These are phyloP conservation scores for Pinus tabuliformis DNA, from an alignment of 75 land plant species.

Conservation along the genomic window DNA sequence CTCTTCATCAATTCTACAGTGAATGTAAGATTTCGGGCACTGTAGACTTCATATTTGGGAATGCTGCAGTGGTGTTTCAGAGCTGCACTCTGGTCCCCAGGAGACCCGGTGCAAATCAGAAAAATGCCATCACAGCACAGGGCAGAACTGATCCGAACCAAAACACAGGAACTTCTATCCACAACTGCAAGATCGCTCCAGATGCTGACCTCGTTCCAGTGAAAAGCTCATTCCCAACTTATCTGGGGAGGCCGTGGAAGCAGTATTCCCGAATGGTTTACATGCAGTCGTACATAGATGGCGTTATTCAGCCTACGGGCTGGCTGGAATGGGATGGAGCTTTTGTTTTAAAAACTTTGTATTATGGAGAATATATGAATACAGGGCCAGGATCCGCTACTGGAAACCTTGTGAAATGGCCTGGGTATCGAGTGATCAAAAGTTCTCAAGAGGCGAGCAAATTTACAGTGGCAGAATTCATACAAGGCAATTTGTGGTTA, in stretches of 20 bases:
- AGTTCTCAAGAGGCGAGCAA: neutral
- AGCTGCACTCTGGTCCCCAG: conserved; percentile 7
- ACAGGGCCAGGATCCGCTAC: conserved; percentile 18
- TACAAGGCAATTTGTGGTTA: neutral
- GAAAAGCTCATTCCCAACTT: neutral
- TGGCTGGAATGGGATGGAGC: conserved; percentile 27
- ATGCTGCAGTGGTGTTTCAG: conserved; percentile 28
- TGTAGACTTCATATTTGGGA: conserved; percentile 27
- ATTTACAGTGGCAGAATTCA: neutral
- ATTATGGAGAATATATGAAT: conserved; percentile 29
- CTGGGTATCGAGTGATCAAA: neutral
- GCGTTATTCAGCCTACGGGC: conserved; percentile 13
- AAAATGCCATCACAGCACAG: conserved; percentile 20
- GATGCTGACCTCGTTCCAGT: neutral
- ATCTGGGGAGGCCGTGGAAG: conserved; percentile 25
- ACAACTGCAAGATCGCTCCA: conserved; percentile 11
- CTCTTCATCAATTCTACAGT: conserved; percentile 24
- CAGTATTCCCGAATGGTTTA: conserved; percentile 11
- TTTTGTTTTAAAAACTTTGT: neutral
- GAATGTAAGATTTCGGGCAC: conserved; percentile 20
- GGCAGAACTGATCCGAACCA: conserved; percentile 20
- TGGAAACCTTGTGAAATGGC: conserved; percentile 1
- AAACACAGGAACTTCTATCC: conserved; percentile 22
- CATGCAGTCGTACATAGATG: conserved; percentile 1
- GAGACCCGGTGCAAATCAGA: neutral